Percentiles rank a stretch among this genome's conserved stretches.
Evolutionary conservation across 2,329 filamentous ascomycete species (phyloP).

Genomic region (Aspergillus arachidicola): DNA sequence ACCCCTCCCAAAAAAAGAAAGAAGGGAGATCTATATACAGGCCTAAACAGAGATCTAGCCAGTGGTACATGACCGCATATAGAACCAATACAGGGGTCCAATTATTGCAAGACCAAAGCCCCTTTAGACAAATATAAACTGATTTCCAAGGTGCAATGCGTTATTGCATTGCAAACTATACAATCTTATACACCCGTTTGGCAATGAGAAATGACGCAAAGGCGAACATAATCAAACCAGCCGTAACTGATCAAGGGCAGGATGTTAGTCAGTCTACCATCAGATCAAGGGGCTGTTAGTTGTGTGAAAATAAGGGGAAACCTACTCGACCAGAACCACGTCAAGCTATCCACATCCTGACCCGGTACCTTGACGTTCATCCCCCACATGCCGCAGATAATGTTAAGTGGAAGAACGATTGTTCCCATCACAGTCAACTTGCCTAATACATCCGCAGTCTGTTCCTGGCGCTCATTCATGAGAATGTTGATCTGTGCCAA

Average conservation of each 20-base stretch:
- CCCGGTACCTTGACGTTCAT: constrained; percentile 98
- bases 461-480: constrained; percentile 97
- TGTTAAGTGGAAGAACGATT: constrained; percentile 98
- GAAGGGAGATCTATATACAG: neutral
- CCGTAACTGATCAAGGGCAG: constrained; percentile 57
- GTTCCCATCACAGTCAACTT: constrained; percentile 95
- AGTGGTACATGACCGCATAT: neutral
- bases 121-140: neutral
- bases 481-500: constrained; percentile 99
- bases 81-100: neutral
- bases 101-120: neutral
- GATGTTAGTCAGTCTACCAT: neutral
- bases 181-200: constrained; percentile 80
- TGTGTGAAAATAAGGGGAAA: constrained; percentile 4
- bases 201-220: constrained; percentile 77
- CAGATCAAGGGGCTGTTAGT: neutral
- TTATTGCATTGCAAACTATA: constrained; percentile 45
- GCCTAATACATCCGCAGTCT: constrained; percentile 91
- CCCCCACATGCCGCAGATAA: constrained; percentile 96
- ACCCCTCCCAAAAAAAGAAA: neutral
- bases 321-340: constrained; percentile 70
- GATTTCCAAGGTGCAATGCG: neutral
- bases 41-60: neutral
- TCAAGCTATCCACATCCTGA: constrained; percentile 76
- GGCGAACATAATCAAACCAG: constrained; percentile 76